Conservation (phyloP, 2,329 filamentous ascomycete species). For the Macroventuria anomochaeta region DNA sequence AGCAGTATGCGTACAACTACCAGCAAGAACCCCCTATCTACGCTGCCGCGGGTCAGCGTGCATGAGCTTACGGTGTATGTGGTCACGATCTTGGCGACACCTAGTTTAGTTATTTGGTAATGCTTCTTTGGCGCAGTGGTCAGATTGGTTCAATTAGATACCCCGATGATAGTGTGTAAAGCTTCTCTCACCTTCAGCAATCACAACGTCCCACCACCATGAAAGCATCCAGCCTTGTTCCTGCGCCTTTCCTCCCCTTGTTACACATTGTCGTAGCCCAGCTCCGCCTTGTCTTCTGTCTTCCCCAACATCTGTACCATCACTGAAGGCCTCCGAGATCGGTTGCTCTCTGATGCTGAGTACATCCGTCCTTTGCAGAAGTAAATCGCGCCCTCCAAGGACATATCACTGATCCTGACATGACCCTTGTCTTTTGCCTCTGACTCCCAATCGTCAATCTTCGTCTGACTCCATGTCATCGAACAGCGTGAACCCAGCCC, state of each 20-base stretch:
- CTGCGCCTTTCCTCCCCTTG: too few species aligned
- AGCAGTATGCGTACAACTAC: conserved; percentile 2
- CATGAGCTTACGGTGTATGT: background rate
- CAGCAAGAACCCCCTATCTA: conserved; percentile 1
- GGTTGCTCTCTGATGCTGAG: too few species aligned
- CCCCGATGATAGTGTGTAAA: background rate
- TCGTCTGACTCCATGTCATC: conserved; percentile 23
- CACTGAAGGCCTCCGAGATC: too few species aligned
- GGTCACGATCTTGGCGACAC: background rate
- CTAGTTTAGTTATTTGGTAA: background rate
- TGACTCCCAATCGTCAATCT: background rate
- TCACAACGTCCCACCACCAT: too few species aligned
- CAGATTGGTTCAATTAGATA: background rate
- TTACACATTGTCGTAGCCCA: too few species aligned
- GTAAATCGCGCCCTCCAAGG: too few species aligned
- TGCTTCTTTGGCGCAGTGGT: background rate
- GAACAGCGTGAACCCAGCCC: conserved; percentile 16
- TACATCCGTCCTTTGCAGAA: too few species aligned
- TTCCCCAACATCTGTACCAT: too few species aligned
- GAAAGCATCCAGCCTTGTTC: too few species aligned
- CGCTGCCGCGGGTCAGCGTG: background rate
- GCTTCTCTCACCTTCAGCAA: too few species aligned
- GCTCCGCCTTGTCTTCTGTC: too few species aligned
- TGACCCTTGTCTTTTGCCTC: background rate
- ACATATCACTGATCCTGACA: background rate